Conservation (phyloP, 208 protist genomes). For the Balamuthia mandrillaris region DNA sequence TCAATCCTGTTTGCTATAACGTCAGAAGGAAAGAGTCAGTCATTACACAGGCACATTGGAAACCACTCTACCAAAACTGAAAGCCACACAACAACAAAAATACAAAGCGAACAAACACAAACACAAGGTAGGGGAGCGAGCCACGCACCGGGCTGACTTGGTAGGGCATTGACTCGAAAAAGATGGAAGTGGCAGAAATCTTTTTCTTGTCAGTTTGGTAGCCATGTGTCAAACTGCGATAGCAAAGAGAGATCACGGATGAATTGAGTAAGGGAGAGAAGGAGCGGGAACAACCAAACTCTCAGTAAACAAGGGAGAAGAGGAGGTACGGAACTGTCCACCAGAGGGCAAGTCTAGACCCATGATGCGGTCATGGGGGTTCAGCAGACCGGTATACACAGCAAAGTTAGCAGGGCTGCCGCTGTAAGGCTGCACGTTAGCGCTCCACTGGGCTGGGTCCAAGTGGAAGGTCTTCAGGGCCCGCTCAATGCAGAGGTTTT, state of each 20-base stretch:
- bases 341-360: constrained; percentile 63
- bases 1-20: constrained; percentile 75
- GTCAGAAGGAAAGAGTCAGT: background rate
- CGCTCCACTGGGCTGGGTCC: constrained; percentile 77
- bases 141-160: background rate
- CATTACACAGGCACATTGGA: no score
- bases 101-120: background rate
- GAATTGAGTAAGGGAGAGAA: background rate
- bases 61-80: background rate
- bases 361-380: constrained; percentile 71
- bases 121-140: no score
- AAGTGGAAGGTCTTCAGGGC: constrained; percentile 90
- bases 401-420: constrained; percentile 77
- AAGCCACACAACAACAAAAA: background rate
- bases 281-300: background rate
- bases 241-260: background rate
- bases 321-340: constrained; percentile 46
- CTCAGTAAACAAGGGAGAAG: background rate
- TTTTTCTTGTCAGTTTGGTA: constrained; percentile 64
- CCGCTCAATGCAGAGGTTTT: constrained; percentile 80
- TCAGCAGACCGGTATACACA: constrained; percentile 75
- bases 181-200: constrained; percentile 66
- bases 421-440: constrained; percentile 84
- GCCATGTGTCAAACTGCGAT: constrained; percentile 60
- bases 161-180: constrained; percentile 69